These are phyloP conservation scores for Acanthamoeba castellanii DNA, from an alignment of 208 protist genomes.

Conservation along the genomic window DNA sequence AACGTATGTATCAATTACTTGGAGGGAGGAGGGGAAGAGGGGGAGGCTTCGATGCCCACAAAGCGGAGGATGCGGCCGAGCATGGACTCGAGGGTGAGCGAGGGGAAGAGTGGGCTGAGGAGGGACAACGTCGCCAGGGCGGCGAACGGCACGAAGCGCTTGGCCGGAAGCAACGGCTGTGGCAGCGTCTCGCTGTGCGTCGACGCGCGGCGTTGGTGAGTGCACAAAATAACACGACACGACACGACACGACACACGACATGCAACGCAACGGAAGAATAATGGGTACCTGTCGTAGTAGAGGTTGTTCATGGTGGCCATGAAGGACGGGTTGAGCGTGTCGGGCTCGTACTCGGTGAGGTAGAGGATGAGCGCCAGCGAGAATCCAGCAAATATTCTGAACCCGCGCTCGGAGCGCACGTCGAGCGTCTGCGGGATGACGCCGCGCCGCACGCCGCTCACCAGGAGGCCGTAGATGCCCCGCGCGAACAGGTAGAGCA, in stretches of 20 bases:
- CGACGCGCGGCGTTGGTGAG: not conserved
- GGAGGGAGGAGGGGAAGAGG: not conserved
- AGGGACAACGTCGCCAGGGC: slow-evolving; percentile 32
- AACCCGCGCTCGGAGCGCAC: slow-evolving; percentile 74
- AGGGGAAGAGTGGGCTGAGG: slow-evolving; percentile 13
- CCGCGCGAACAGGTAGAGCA: slow-evolving; percentile 81
- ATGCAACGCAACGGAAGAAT: not conserved
- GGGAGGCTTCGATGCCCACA: not conserved
- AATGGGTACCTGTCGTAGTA: slow-evolving; percentile 78
- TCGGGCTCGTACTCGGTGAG: slow-evolving; percentile 84
- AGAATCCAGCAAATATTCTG: slow-evolving; percentile 80
- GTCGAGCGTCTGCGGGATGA: slow-evolving; percentile 76
- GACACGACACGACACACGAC: not conserved
- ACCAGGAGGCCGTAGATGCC: slow-evolving; percentile 77
- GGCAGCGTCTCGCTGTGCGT: not conserved
- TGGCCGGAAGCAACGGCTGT: slow-evolving; percentile 17
- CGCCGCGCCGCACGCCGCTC: slow-evolving; percentile 69
- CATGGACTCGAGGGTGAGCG: not conserved
- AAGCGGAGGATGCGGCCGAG: slow-evolving; percentile 2
- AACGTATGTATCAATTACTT: too few species aligned
- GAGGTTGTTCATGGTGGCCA: slow-evolving; percentile 79
- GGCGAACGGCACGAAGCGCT: slow-evolving; percentile 37
- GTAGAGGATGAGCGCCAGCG: slow-evolving; percentile 83
- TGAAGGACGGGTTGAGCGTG: slow-evolving; percentile 76
- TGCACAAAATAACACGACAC: not conserved